Conservation (phyloP, 1,139 yeast species). For the Magnusiomyces sp. region DNA sequence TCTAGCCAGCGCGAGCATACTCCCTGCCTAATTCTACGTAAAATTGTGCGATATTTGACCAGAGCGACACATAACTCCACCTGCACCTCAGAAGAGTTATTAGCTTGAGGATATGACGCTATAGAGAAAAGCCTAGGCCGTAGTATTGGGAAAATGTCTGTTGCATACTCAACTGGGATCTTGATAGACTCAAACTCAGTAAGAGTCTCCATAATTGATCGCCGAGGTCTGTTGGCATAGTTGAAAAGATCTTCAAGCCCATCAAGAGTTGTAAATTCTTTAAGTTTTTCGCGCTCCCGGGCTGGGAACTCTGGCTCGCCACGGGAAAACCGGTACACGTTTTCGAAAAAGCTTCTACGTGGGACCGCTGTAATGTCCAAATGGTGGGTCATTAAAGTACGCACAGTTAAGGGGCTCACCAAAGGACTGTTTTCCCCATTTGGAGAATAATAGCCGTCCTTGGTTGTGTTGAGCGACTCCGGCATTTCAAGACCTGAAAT, state of each 20-base stretch:
- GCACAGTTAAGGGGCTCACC: constrained; percentile 50
- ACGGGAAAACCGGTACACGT: constrained; percentile 60
- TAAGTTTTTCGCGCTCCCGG: constrained; percentile 58
- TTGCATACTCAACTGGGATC: constrained; percentile 64
- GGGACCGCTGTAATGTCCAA: constrained; percentile 80
- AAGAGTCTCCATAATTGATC: constrained; percentile 77
- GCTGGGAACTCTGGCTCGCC: constrained; percentile 37
- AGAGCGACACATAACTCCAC: constrained; percentile 70
- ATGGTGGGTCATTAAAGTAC: constrained; percentile 69
- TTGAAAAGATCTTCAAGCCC: constrained; percentile 66
- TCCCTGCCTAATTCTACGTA: constrained; percentile 70
- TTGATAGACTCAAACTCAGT: constrained; percentile 67
- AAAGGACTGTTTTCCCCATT: constrained; percentile 18
- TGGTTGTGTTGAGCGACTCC: constrained; percentile 57
- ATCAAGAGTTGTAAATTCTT: constrained; percentile 64
- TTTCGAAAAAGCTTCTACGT: constrained; percentile 62
- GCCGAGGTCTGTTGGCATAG: constrained; percentile 83
- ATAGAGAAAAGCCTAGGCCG: constrained; percentile 80
- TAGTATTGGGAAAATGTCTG: constrained; percentile 70
- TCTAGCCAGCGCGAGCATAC: constrained; percentile 71
- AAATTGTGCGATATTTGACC: constrained; percentile 78
- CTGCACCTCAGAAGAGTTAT: too few species aligned
- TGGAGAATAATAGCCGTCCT: not conserved
- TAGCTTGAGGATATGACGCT: too few species aligned
- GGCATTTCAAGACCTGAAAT: constrained; percentile 53